Evolutionary conservation across 192 early-diverging fungal genomes (phyloP).

Genomic region (Oehlia diaphana): DNA sequence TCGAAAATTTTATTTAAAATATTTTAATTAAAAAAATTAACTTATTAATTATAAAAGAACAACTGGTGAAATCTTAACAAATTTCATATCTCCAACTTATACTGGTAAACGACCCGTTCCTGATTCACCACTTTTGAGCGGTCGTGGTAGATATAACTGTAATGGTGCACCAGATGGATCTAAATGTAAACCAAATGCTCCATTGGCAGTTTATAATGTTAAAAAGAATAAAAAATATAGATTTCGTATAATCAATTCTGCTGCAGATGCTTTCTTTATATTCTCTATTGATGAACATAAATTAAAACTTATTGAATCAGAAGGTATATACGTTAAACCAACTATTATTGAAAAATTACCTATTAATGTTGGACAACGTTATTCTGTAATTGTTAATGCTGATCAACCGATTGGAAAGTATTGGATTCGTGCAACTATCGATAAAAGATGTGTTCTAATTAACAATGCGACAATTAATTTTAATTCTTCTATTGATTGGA

Average conservation of each 20-base stretch:
- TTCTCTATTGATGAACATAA: conserved; percentile 41
- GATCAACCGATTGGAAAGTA: conserved; percentile 39
- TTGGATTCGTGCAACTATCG: conserved; percentile 34
- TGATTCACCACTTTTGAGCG: conserved; percentile 31
- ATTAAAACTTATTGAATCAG: conserved; percentile 37
- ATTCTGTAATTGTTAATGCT: conserved; percentile 42
- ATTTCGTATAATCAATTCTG: conserved; percentile 37
- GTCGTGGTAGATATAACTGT: conserved; percentile 30
- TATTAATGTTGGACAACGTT: conserved; percentile 41
- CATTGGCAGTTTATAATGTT: conserved; percentile 25
- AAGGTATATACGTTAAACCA: conserved; percentile 37
- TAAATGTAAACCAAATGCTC: conserved; percentile 21
- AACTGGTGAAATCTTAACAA: too few relatives aligned
- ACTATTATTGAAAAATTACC: conserved; percentile 28
- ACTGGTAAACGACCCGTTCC: neutral
- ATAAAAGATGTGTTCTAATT: neutral
- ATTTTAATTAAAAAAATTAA: too few relatives aligned
- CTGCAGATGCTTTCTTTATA: conserved; percentile 26
- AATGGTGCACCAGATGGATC: conserved; percentile 23
- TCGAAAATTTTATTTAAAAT: too few relatives aligned
- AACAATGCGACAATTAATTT: conserved; percentile 31
- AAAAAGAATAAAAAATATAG: conserved; percentile 33
- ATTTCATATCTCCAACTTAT: too few relatives aligned
- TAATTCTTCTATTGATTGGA: conserved; percentile 32
- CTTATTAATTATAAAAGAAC: too few relatives aligned